A percentile compares a stretch with the other conserved stretches of the same genome.
phyloP scores from a whole-genome alignment of 192 early-diverging fungal species.

The Haplosporangium gracile region DNA sequence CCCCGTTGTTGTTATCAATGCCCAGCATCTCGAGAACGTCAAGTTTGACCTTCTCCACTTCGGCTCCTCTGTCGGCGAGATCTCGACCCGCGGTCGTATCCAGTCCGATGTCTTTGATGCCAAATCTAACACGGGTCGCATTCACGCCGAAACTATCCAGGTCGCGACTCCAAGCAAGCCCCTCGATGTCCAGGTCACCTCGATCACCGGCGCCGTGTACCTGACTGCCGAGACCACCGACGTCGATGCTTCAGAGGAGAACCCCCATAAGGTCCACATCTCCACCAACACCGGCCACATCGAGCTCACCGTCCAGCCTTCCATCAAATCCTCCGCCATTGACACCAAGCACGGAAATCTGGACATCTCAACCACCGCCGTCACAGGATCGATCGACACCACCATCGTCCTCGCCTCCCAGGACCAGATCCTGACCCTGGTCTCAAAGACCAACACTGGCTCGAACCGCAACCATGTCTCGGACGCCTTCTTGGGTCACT shows the following conservation, averaged over 20 bases:
- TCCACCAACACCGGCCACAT: slow-evolving; percentile 14
- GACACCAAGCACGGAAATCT: slow-evolving; percentile 23
- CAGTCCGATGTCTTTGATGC: slow-evolving; percentile 9
- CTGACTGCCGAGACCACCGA: slow-evolving; percentile 16
- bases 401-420: slow-evolving; percentile 5
- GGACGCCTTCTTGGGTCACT: slow-evolving; percentile 33
- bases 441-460: slow-evolving; percentile 1
- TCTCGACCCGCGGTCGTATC: not conserved
- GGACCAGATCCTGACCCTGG: slow-evolving; percentile 14
- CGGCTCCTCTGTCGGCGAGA: not conserved
- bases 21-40: slow-evolving; percentile 7
- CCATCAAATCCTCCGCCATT: not conserved
- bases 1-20: not conserved
- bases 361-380: not conserved
- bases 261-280: slow-evolving; percentile 11
- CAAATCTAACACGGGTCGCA: slow-evolving; percentile 8
- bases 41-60: slow-evolving; percentile 21
- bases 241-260: not conserved
- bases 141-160: slow-evolving; percentile 12
- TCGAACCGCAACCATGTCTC: slow-evolving; percentile 7
- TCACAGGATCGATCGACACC: slow-evolving; percentile 3
- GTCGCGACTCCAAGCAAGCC: slow-evolving; percentile 12
- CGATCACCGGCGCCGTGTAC: not conserved
- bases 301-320: slow-evolving; percentile 3
- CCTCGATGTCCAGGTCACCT: slow-evolving; percentile 1